phyloP scores from a whole-genome alignment of 2,329 filamentous ascomycete genomes.

The Tolypocladium inflatum region DNA sequence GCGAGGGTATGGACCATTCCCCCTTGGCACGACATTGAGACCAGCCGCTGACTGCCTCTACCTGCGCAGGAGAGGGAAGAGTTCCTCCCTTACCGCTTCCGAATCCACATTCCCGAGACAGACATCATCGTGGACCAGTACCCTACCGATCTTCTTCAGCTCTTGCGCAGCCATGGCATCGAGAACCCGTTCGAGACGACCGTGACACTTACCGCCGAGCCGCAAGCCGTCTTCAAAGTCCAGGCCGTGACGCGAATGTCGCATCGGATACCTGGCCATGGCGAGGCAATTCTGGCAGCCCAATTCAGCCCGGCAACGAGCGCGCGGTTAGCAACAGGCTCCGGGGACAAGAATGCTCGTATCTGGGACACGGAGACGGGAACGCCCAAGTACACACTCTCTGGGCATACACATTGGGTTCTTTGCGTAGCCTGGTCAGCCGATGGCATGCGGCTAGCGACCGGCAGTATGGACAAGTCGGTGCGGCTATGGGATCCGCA shows the following conservation, averaged over 20 bases:
- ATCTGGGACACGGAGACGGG: slow-evolving; percentile 95
- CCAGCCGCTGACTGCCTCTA: not conserved
- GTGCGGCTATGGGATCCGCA: slow-evolving; percentile 84
- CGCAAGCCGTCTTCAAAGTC: slow-evolving; percentile 89
- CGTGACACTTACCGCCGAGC: slow-evolving; percentile 51
- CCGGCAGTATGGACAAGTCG: slow-evolving; percentile 86
- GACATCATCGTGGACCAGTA: slow-evolving; percentile 46
- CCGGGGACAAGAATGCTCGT: slow-evolving; percentile 81
- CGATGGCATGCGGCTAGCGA: slow-evolving; percentile 72
- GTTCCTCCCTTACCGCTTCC: slow-evolving; percentile 52
- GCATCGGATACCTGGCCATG: slow-evolving; percentile 81
- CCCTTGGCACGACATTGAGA: not conserved
- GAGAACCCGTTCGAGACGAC: slow-evolving; percentile 48
- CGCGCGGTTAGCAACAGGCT: slow-evolving; percentile 73
- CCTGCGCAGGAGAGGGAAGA: slow-evolving; percentile 40
- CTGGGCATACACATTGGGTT: slow-evolving; percentile 86
- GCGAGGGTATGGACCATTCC: slow-evolving; percentile 45
- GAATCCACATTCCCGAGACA: slow-evolving; percentile 46
- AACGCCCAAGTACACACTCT: slow-evolving; percentile 75
- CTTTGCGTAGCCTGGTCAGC: slow-evolving; percentile 80
- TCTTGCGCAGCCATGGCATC: slow-evolving; percentile 46
- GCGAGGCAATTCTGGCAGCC: slow-evolving; percentile 77
- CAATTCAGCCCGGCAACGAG: slow-evolving; percentile 77
- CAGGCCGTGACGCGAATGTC: slow-evolving; percentile 86
- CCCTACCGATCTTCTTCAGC: slow-evolving; percentile 42